Base-by-base conservation (phyloP, 176 grass and related monocot species). In the Rhynchospora tenuis region DNA sequence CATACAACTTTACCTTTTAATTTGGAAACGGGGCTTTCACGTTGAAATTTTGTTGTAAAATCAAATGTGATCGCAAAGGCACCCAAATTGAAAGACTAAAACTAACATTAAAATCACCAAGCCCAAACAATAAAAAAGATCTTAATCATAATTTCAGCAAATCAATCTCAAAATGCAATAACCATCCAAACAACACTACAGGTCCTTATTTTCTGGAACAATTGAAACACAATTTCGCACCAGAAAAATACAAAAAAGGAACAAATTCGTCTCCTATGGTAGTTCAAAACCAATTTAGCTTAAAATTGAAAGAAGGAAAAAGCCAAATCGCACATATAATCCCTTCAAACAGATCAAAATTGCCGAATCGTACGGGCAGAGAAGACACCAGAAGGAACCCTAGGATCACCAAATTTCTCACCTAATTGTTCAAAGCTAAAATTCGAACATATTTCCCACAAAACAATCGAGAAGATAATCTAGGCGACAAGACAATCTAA, bases 381-480 rank as follows among this genome's bases (percentile, higher is more conserved):
- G 73, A n/a, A 77, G 23, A 77, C 26, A 31, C 19, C 7, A 77
- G 73, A 77, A 23, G 73, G 73, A 77, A 77, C 50, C 73, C 73
- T 77, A 77, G 48, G 29, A 75, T 56, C 50, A 17, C 73, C 73
- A 77, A 75, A 75, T 75, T 51, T 52, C 71, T 50, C 47, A 50
- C 71, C 46, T 52, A 77, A 54, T 7, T 56, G 54, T 26, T 12
- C 29, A 17, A 52, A 56, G 48, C 42, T 20, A 13, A 77, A 56
- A 56, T 77, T 3, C 50, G 13, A 77, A 28, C 15, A 54, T 52
- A 68, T n/a, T 29, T 77, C 56, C 6, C 4, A 77, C 6, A 7
- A 59, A 20, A 19, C 17, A 19, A 9, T 54, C 73, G 15, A 56
- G 13, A 77, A 77, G 33, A 70, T n/a, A 71, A 28, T 54, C 23